Evolutionary conservation across 768 basidiomycete species (phyloP).

Genomic region (Rhodotorula sphaerocarpa): DNA sequence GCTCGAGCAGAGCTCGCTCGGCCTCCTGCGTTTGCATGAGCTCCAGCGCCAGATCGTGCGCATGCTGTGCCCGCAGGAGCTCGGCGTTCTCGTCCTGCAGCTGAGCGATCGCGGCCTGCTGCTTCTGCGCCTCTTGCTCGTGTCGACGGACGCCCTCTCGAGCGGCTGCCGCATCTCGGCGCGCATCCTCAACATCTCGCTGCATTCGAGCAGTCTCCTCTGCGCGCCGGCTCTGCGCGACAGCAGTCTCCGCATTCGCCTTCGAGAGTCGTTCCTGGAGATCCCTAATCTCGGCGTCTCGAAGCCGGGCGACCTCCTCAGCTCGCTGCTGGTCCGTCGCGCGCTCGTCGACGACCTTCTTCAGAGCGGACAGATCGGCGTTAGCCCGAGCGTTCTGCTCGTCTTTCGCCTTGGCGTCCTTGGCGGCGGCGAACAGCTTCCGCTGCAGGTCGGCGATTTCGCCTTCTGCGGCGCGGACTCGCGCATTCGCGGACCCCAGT

Average conservation of each 20-base stretch:
- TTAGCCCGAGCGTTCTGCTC: constrained; percentile 57
- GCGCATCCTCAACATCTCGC: constrained; percentile 57
- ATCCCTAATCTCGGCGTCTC: constrained; percentile 69
- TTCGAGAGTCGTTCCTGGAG: constrained; percentile 58
- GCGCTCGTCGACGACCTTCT: constrained; percentile 73
- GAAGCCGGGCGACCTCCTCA: constrained; percentile 74
- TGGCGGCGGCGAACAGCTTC: neutral
- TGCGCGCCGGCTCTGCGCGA: constrained; percentile 50
- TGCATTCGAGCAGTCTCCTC: constrained; percentile 35
- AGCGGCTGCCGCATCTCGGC: constrained; percentile 43
- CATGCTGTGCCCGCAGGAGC: constrained; percentile 41
- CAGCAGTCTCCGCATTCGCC: constrained; percentile 60
- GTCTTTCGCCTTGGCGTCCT: constrained; percentile 46
- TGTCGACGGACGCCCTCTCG: constrained; percentile 49
- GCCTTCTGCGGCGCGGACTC: no score
- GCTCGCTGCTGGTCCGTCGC: constrained; percentile 75
- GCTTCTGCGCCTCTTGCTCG: constrained; percentile 61
- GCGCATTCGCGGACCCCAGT: no score
- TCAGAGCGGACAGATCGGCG: constrained; percentile 75
- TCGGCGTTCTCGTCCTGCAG: constrained; percentile 40
- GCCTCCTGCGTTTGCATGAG: constrained; percentile 17
- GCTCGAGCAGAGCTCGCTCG: constrained; percentile 22
- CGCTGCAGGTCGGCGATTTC: no score
- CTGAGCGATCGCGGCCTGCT: constrained; percentile 58
- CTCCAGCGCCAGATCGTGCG: constrained; percentile 29